These are phyloP conservation scores for Rhipidocladum racemiflorum DNA, from an alignment of 176 grass and related monocot species.

Conservation along the genomic window DNA sequence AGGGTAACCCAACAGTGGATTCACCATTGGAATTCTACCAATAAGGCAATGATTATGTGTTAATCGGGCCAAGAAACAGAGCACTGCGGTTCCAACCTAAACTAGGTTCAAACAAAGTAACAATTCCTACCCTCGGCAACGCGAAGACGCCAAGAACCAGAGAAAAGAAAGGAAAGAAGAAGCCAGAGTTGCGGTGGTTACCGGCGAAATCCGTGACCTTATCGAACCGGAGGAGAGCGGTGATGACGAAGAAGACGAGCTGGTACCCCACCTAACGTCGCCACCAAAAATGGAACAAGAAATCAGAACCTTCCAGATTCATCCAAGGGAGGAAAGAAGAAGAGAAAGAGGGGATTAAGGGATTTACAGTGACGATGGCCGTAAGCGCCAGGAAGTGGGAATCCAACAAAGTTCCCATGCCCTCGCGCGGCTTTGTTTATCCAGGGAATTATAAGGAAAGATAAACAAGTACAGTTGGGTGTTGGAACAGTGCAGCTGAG, in stretches of 20 bases:
- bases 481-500: neutral
- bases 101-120: neutral
- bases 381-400: conserved; percentile 91
- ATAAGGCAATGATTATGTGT: neutral
- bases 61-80: neutral
- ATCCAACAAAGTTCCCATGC: conserved; percentile 84
- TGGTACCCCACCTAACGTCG: conserved; percentile 75
- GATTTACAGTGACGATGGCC: conserved; percentile 78
- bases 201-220: conserved; percentile 98
- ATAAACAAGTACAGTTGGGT: neutral
- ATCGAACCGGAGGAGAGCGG: conserved; percentile 81
- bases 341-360: neutral
- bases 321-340: neutral
- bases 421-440: neutral
- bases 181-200: conserved; percentile 15
- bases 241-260: conserved; percentile 88
- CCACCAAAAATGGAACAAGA: neutral
- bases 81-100: neutral
- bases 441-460: neutral
- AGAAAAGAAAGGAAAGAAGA: neutral
- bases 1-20: neutral
- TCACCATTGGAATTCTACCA: neutral
- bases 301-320: neutral
- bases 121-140: neutral
- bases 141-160: neutral